These are phyloP conservation scores for Nemania diffusa DNA, from an alignment of 2,329 filamentous ascomycete genomes.

Conservation along the genomic window DNA sequence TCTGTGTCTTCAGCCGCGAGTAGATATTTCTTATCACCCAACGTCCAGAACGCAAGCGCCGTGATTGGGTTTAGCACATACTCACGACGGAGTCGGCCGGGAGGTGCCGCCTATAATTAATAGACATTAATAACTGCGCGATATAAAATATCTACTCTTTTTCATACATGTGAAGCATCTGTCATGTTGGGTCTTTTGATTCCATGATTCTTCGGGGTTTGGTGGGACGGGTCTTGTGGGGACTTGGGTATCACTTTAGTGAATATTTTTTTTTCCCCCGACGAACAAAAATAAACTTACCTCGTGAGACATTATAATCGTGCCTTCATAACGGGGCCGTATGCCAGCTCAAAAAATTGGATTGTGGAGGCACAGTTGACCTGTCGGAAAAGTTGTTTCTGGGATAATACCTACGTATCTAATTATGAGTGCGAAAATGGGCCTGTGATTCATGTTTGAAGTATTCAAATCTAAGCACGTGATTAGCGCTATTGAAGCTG, in stretches of 20 bases:
- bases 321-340: slow-evolving; percentile 33
- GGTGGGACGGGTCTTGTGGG: slow-evolving; percentile 25
- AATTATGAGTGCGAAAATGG: slow-evolving; percentile 5
- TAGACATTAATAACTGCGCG: neutral
- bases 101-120: slow-evolving; percentile 31
- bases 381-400: neutral
- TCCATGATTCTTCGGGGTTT: slow-evolving; percentile 10
- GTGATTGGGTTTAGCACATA: slow-evolving; percentile 67
- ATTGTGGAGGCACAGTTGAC: neutral
- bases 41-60: slow-evolving; percentile 64
- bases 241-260: neutral
- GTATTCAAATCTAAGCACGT: slow-evolving; percentile 33
- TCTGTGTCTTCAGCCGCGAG: slow-evolving; percentile 70
- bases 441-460: slow-evolving; percentile 12
- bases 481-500: slow-evolving; percentile 33
- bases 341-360: neutral
- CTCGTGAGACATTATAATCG: slow-evolving; percentile 41
- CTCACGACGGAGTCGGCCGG: slow-evolving; percentile 45
- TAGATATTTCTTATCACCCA: slow-evolving; percentile 53
- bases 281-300: slow-evolving; percentile 31
- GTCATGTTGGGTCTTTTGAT: neutral
- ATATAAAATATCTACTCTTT: neutral
- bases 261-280: neutral
- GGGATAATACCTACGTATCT: neutral
- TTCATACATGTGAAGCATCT: neutral